phyloP scores from a whole-genome alignment of 2,329 filamentous ascomycete species.

The Apiospora arundinis region DNA sequence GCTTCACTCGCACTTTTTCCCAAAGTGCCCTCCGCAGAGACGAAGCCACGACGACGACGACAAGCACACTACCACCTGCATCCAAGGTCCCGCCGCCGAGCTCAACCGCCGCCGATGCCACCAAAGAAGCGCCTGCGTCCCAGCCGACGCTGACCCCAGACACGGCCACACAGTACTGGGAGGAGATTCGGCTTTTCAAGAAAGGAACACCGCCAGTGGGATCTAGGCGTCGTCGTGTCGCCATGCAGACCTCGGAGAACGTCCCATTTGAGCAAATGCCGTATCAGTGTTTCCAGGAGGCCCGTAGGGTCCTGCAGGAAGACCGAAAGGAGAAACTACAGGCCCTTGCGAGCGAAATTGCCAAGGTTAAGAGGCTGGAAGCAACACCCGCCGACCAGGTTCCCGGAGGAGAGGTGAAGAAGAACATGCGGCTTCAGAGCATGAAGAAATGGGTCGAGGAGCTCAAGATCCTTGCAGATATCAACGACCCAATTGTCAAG shows the following conservation, averaged over 20 bases:
- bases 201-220: constrained; percentile 76
- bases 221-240: constrained; percentile 81
- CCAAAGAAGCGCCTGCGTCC: constrained; percentile 32
- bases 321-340: constrained; percentile 84
- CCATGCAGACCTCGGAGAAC: constrained; percentile 67
- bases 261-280: constrained; percentile 92
- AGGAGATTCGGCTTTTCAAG: constrained; percentile 73
- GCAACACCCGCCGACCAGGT: constrained; percentile 61
- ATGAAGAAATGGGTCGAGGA: constrained; percentile 76
- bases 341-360: constrained; percentile 71
- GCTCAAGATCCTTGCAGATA: constrained; percentile 88
- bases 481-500: constrained; percentile 94
- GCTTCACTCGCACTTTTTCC: constrained; percentile 43
- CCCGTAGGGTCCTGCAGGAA: constrained; percentile 78
- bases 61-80: constrained; percentile 29
- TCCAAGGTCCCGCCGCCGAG: constrained; percentile 30
- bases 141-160: constrained; percentile 65
- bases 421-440: constrained; percentile 70
- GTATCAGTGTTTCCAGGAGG: constrained; percentile 98
- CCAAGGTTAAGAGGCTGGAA: constrained; percentile 72
- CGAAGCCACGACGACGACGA: constrained; percentile 41
- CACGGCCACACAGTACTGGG: constrained; percentile 67
- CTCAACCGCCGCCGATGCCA: constrained; percentile 27
- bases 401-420: constrained; percentile 67
- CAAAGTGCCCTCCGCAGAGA: constrained; percentile 44